phyloP scores from a whole-genome alignment of 2,329 filamentous ascomycete species.

The Pseudohalonectria lignicola region DNA sequence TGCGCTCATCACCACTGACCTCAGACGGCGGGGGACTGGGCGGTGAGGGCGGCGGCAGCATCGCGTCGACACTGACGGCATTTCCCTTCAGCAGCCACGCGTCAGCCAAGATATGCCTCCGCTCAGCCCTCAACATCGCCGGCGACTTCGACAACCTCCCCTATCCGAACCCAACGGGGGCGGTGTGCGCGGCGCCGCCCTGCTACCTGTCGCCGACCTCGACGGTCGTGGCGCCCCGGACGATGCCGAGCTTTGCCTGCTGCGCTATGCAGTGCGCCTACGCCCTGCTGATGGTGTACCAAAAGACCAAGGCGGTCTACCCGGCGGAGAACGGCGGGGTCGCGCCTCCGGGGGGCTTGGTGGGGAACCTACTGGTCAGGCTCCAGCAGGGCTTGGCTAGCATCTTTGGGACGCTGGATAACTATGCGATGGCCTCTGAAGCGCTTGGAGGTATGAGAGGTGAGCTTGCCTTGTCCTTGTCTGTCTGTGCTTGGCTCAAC shows the following conservation, averaged over 20 bases:
- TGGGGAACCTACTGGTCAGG: constrained; percentile 23
- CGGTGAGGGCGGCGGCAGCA: not conserved
- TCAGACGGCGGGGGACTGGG: not conserved
- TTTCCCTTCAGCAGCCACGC: constrained; percentile 31
- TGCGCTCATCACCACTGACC: not conserved
- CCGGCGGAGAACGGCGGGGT: constrained; percentile 10
- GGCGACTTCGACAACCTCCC: constrained; percentile 31
- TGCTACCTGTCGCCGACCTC: constrained; percentile 23
- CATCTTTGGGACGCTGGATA: constrained; percentile 27
- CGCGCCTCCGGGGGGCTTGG: constrained; percentile 5
- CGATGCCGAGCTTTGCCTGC: constrained; percentile 32
- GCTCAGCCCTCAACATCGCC: constrained; percentile 35
- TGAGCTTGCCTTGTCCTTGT: too few relatives aligned
- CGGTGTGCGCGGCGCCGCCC: not conserved
- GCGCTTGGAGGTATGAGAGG: constrained; percentile 33
- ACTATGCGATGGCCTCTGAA: constrained; percentile 31
- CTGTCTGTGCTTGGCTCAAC: too few relatives aligned
- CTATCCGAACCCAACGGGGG: constrained; percentile 25
- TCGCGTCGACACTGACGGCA: constrained; percentile 4
- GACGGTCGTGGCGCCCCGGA: constrained; percentile 26
- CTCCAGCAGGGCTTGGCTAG: constrained; percentile 29
- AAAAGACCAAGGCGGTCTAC: constrained; percentile 26
- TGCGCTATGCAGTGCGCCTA: constrained; percentile 35
- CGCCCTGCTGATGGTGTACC: constrained; percentile 29
- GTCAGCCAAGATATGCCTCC: constrained; percentile 37